Percentiles rank a stretch among this genome's conserved stretches.
Evolutionary conservation across 1,284 basidiomycete species (phyloP).

Genomic region (Cryptococcus neoformans): DNA sequence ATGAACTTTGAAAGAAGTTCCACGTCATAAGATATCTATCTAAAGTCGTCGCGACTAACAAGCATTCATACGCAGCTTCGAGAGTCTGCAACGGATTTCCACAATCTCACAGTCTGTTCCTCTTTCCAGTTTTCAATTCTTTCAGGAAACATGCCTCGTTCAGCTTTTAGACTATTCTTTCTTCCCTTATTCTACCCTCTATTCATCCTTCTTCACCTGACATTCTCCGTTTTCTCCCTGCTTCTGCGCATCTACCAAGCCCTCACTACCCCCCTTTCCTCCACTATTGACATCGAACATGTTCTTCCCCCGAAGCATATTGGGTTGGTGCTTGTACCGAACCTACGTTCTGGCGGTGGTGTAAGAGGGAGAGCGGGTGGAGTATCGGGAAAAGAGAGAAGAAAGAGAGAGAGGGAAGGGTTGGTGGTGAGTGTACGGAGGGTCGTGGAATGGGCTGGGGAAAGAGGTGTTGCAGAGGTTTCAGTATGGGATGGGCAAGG

Average conservation of each 20-base stretch:
- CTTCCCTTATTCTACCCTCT: slow-evolving; percentile 17
- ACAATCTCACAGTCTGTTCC: background rate
- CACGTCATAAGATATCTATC: too few species aligned
- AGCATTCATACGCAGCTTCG: too few species aligned
- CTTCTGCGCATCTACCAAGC: slow-evolving; percentile 31
- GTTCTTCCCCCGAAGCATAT: slow-evolving; percentile 11
- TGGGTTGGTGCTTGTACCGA: slow-evolving; percentile 9
- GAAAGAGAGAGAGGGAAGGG: slow-evolving; percentile 9
- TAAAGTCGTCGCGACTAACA: too few species aligned
- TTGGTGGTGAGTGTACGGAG: slow-evolving; percentile 25
- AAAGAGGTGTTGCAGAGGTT: slow-evolving; percentile 29
- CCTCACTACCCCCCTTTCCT: slow-evolving; percentile 5
- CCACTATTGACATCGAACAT: background rate
- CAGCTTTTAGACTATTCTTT: too few species aligned
- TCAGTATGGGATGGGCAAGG: slow-evolving; percentile 30
- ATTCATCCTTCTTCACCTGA: slow-evolving; percentile 29
- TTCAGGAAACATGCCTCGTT: background rate
- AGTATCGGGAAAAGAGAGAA: background rate
- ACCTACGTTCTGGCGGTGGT: background rate
- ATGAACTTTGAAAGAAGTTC: too few species aligned
- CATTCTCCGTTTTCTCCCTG: slow-evolving; percentile 35
- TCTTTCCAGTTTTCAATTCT: background rate
- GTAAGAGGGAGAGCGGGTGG: background rate
- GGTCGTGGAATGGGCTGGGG: slow-evolving; percentile 27
- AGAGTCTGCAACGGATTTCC: background rate